These are phyloP conservation scores for Cornus kousa DNA, from an alignment of 148 eudicot species.

Conservation along the genomic window DNA sequence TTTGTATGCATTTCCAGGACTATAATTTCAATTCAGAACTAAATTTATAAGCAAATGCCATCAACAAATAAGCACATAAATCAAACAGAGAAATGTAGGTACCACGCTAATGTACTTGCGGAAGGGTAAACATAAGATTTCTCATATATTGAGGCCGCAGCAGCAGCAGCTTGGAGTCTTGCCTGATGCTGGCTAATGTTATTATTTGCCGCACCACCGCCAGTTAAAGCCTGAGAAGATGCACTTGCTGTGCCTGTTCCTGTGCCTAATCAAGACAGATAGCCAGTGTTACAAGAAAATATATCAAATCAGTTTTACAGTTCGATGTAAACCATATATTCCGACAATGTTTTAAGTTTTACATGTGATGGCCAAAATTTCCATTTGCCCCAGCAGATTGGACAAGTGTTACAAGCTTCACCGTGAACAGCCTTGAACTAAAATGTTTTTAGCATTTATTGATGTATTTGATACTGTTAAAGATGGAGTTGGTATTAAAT, in stretches of 20 bases:
- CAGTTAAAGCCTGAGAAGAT: conserved; percentile 48
- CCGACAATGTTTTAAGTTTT: background rate
- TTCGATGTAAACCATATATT: background rate
- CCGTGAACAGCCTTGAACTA: background rate
- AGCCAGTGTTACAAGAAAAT: background rate
- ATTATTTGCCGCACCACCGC: conserved; percentile 34
- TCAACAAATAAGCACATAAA: background rate
- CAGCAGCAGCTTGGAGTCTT: conserved; percentile 87
- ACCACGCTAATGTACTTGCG: conserved; percentile 64
- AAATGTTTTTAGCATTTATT: background rate
- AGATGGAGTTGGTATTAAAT: background rate
- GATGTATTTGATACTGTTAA: background rate
- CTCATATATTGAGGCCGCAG: conserved; percentile 84
- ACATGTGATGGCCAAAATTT: background rate
- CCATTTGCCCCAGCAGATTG: background rate
- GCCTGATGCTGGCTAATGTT: conserved; percentile 57
- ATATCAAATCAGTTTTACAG: background rate
- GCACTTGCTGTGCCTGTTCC: conserved; percentile 44
- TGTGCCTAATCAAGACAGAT: conserved; percentile 10
- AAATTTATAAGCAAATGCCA: conserved; percentile 3
- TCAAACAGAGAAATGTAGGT: conserved; percentile 13
- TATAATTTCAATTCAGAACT: background rate
- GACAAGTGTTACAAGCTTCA: too few species aligned
- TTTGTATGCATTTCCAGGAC: background rate
- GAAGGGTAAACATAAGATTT: conserved; percentile 91